Percentiles rank a stretch among this genome's conserved stretches.
phyloP scores from a whole-genome alignment of 306 rosid species.

The Pyrus communis region DNA sequence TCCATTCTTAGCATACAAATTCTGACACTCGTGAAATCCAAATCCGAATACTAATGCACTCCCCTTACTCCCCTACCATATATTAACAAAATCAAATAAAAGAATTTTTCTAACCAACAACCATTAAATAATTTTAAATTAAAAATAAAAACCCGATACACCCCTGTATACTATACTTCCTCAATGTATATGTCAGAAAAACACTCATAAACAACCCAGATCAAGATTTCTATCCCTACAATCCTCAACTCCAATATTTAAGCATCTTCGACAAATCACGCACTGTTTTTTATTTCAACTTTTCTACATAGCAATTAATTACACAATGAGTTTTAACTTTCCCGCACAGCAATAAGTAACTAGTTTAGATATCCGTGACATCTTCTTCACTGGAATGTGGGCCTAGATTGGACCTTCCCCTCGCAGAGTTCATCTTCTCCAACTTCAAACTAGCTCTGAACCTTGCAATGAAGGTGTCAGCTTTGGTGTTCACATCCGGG shows the following conservation, averaged over 20 bases:
- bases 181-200: neutral
- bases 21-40: conserved; percentile 1
- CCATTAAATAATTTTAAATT: neutral
- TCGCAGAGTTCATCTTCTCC: conserved; percentile 73
- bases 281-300: no score
- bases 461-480: conserved; percentile 61
- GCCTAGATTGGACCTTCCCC: conserved; percentile 45
- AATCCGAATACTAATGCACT: neutral
- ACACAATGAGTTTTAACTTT: no score
- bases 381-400: conserved; percentile 5
- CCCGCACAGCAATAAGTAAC: rapidly evolving
- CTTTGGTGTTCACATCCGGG: conserved; percentile 77
- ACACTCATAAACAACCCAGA: neutral
- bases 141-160: neutral
- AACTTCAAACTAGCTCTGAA: conserved; percentile 64
- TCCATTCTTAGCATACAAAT: neutral
- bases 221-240: no score
- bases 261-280: no score
- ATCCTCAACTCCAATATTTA: neutral
- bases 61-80: neutral
- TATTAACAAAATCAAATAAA: neutral
- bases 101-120: neutral
- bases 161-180: neutral
- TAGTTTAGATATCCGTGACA: no score
- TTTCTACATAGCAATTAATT: no score